Evolutionary conservation across 768 basidiomycete genomes (phyloP), one percentile per base, ranked within the genome.

Genomic region (Harrya chromipes): DNA sequence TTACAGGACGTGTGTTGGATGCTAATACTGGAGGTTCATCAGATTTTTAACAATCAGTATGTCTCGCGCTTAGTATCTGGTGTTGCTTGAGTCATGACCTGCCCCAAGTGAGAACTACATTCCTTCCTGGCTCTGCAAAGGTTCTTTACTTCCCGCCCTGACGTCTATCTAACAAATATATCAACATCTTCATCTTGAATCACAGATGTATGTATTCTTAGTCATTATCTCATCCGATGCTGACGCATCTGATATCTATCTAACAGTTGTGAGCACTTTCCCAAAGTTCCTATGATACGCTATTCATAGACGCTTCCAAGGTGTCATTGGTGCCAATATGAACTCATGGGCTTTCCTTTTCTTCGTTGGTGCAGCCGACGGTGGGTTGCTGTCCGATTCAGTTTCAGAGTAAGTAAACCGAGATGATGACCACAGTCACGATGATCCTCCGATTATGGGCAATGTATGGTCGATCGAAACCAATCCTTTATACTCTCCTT

Each of bases 381-480:
- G 52, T 53, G 17, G 40, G 52, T 53, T n/a, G 3, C 19, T 12
- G n/a, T 20, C 0, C 4, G 4, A 4, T 9, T 23, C 20, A 23
- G 4, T 16, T 19, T 21, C 7, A 6, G 10, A 26, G 21, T 2
- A 20, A 6, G 2, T 0, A 11, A 7, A 35, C 14, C 31, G 9
- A 14, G 12, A 36, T 13, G 4, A 1, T 39, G 19, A n/a, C 4
- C 21, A 52, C 26, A 27, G 52, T 29, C 7, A 17, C n/a, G 6
- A 53, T 44, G 21, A 50, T 44, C 13, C 53, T 54, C 24, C 26
- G 47, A 19, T 33, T 49, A 9, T 49, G 47, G 47, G 34, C 34
- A 13, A 43, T 49, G 41, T 49, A 45, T 21, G 24, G 21, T n/a
- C 47, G 26, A 10, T 49, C 52, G 3, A 53, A 9, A 26, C 8